Evolutionary conservation across 1,284 basidiomycete genomes (phyloP), one percentile per base, ranked within the genome.

Genomic region (Phellopilus nigrolimitatus): DNA sequence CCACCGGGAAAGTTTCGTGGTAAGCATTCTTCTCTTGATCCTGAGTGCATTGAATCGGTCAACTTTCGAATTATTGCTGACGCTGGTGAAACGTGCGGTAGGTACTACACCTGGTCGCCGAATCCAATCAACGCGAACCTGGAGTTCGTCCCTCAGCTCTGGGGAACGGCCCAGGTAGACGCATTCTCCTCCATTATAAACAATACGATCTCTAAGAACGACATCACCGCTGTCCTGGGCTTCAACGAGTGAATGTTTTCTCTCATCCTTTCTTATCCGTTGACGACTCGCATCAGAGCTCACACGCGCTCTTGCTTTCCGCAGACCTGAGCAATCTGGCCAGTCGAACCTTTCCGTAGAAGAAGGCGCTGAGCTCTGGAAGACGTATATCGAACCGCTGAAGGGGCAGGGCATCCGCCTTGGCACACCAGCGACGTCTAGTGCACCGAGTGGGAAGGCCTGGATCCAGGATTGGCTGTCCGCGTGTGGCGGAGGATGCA

Each of bases 381-480:
- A 64, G 48, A 57, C 61, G 34, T 62, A 68, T 53, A 54, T 71
- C 19, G 62, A 69, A 55, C 71, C 68, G 3, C 51, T 70, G 15
- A 63, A 63, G 38, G 51, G 56, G 1, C 62, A 62, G 42, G 69
- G 68, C 3, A 63, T 71, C 30, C 60, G 63, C 24, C 61, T 75
- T 3, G 72, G 71, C 8, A 66, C 67, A 45, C 73, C 73, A 1
- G 69, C 71, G 1, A 68, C 70, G n/a, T 70, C 68, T 12, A 67
- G 64, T 46, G 69, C 66, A 4, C 66, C 68, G 9, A 51, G 50
- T 17, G 73, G 74, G 4, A 68, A 67, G 59, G 58, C 61, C 33
- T 75, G 74, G 73, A 53, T 74, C 21, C 57, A 62, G 28, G 62
- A 72, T 13, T 76, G 67, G 62, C 61, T 70, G 28, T 58, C 54